Conservation (phyloP, 371 early-diverging fungal species). For the Mucor lusitanicus region DNA sequence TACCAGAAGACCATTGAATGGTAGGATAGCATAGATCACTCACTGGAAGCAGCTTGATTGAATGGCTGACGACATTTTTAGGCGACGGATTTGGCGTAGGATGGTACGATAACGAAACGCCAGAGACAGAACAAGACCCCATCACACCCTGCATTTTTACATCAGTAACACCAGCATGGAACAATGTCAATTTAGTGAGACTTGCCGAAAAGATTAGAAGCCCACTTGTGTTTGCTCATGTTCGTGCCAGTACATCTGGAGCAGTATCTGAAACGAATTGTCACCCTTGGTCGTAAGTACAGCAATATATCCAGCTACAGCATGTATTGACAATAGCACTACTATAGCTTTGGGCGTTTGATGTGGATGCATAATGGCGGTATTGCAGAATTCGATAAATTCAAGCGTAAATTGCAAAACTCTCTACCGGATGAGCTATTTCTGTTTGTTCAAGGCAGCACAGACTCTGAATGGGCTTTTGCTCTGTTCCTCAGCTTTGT, state of each 20-base stretch:
- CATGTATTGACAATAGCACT: not conserved
- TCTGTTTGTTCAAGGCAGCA: conserved; percentile 76
- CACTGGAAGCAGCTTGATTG: no score
- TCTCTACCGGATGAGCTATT: conserved; percentile 72
- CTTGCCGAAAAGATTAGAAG: conserved; percentile 82
- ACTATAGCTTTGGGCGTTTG: conserved; percentile 69
- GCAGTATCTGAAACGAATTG: conserved; percentile 85
- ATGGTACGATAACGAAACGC: conserved; percentile 67
- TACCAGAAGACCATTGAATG: conserved; percentile 67
- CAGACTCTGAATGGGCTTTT: conserved; percentile 88
- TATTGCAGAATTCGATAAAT: conserved; percentile 74
- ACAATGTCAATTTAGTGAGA: conserved; percentile 77
- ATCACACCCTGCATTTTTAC: conserved; percentile 84
- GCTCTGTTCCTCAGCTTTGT: conserved; percentile 83
- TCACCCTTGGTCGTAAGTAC: conserved; percentile 70
- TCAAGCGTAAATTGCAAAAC: conserved; percentile 72
- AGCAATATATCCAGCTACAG: not conserved
- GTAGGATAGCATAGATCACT: conserved; percentile 35
- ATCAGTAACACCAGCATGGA: conserved; percentile 88
- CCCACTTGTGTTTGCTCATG: conserved; percentile 83
- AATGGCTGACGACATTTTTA: conserved; percentile 16
- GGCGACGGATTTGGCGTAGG: conserved; percentile 89
- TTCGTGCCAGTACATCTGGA: conserved; percentile 80
- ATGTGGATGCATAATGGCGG: conserved; percentile 93
- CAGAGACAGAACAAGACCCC: conserved; percentile 29